phyloP scores from a whole-genome alignment of 2,329 filamentous ascomycete genomes.

The Conoideocrella luteorostrata region DNA sequence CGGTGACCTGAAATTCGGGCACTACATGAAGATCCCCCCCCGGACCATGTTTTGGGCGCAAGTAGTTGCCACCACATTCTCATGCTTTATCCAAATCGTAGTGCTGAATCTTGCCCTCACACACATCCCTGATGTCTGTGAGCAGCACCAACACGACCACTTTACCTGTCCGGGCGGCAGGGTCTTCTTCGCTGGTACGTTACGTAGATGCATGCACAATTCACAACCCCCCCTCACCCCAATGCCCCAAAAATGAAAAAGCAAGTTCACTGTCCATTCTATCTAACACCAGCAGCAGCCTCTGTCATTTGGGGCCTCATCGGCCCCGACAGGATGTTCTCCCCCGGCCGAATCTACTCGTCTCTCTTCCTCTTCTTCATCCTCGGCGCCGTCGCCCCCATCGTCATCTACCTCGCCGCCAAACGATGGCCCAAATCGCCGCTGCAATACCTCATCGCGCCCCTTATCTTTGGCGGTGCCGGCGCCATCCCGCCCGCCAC shows the following conservation, averaged over 20 bases:
- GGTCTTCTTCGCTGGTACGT: conserved; percentile 55
- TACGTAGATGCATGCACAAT: no score
- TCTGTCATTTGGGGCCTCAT: conserved; percentile 64
- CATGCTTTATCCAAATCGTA: conserved; percentile 58
- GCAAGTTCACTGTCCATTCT: no score
- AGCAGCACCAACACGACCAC: conserved; percentile 45
- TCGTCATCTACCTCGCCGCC: conserved; percentile 44
- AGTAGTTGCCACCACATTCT: conserved; percentile 59
- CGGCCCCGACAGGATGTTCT: conserved; percentile 58
- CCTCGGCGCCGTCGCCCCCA: conserved; percentile 46
- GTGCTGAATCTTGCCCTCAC: conserved; percentile 57
- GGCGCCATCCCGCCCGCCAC: conserved; percentile 58
- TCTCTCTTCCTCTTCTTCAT: conserved; percentile 54
- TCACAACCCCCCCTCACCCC: background rate
- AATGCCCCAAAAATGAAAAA: no score
- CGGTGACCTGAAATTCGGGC: conserved; percentile 62
- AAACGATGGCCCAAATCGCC: conserved; percentile 46
- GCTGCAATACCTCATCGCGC: conserved; percentile 50
- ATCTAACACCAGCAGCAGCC: conserved; percentile 33
- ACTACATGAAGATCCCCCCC: conserved; percentile 68
- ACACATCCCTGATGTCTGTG: conserved; percentile 60
- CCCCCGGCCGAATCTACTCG: conserved; percentile 54
- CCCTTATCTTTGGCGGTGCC: conserved; percentile 56
- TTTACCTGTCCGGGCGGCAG: conserved; percentile 59
- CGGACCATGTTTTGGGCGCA: conserved; percentile 61